phyloP scores from a whole-genome alignment of 192 early-diverging fungal genomes.

The Linnemannia exigua region DNA sequence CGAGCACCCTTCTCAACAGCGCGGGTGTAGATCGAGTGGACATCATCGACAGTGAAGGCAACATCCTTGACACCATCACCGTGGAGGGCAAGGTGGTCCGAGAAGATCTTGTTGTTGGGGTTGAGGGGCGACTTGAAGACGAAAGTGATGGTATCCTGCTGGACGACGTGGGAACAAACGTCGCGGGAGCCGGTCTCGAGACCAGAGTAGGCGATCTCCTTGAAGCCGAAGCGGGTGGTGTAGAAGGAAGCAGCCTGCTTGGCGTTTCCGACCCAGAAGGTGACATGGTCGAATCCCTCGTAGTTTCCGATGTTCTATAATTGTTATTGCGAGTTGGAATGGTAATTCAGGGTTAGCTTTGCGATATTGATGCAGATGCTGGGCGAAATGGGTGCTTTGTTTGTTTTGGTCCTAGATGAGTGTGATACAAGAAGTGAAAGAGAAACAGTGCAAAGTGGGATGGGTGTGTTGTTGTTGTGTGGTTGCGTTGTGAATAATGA shows the following conservation, averaged over 20 bases:
- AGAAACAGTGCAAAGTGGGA: neutral
- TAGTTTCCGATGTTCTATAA: constrained; percentile 69
- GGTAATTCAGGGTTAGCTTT: neutral
- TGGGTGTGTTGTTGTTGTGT: neutral
- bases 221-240: constrained; percentile 93
- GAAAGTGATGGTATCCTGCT: constrained; percentile 85
- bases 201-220: constrained; percentile 93
- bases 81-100: constrained; percentile 79
- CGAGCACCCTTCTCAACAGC: constrained; percentile 91
- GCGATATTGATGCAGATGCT: neutral
- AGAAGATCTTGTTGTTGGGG: constrained; percentile 81
- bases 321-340: neutral
- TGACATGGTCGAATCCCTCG: constrained; percentile 70
- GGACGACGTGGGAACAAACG: constrained; percentile 89
- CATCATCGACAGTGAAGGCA: constrained; percentile 92
- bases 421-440: neutral
- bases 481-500: neutral
- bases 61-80: constrained; percentile 98
- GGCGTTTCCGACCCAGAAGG: constrained; percentile 64
- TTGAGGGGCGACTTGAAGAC: constrained; percentile 94
- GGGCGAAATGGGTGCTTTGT: neutral
- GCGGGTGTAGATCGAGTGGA: constrained; percentile 79
- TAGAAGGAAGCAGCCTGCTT: constrained; percentile 92
- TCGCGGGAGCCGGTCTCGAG: constrained; percentile 95
- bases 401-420: neutral